A percentile compares a stretch with the other conserved stretches of the same genome.
These are phyloP conservation scores for Tolypocladium guangdongense DNA, from an alignment of 2,329 filamentous ascomycete species.

Conservation along the genomic window DNA sequence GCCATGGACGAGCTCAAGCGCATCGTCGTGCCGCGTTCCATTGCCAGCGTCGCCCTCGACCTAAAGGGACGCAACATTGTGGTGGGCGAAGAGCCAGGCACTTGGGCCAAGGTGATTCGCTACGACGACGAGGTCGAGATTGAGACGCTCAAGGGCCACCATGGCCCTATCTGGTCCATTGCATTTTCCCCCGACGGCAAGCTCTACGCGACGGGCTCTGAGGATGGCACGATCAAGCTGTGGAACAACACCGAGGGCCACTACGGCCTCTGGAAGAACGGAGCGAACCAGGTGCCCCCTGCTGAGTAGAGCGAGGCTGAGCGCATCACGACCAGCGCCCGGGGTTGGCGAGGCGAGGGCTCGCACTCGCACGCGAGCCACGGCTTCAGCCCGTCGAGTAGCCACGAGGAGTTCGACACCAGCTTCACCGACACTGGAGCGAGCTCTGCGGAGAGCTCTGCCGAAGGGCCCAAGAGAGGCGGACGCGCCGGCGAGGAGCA, in stretches of 20 bases:
- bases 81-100: slow-evolving; percentile 83
- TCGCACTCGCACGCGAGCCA: slow-evolving; percentile 3
- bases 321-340: slow-evolving; percentile 5
- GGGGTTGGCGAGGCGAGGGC: slow-evolving; percentile 1
- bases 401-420: slow-evolving; percentile 2
- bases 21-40: slow-evolving; percentile 68
- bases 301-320: slow-evolving; percentile 24
- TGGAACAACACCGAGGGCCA: slow-evolving; percentile 60
- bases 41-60: slow-evolving; percentile 85
- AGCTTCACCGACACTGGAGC: background rate
- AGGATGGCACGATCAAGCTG: slow-evolving; percentile 96
- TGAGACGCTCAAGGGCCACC: slow-evolving; percentile 91
- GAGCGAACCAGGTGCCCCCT: slow-evolving; percentile 19
- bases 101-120: slow-evolving; percentile 92
- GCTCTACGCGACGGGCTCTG: slow-evolving; percentile 89
- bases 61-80: slow-evolving; percentile 72
- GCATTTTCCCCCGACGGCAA: slow-evolving; percentile 93
- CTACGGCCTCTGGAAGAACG: slow-evolving; percentile 53
- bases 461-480: background rate
- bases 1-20: slow-evolving; percentile 68
- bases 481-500: background rate
- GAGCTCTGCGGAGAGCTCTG: slow-evolving; percentile 1
- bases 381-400: slow-evolving; percentile 6
- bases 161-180: slow-evolving; percentile 94
- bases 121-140: slow-evolving; percentile 76